phyloP scores from a whole-genome alignment of 345 rosid genomes.

The Geranium brycei region DNA sequence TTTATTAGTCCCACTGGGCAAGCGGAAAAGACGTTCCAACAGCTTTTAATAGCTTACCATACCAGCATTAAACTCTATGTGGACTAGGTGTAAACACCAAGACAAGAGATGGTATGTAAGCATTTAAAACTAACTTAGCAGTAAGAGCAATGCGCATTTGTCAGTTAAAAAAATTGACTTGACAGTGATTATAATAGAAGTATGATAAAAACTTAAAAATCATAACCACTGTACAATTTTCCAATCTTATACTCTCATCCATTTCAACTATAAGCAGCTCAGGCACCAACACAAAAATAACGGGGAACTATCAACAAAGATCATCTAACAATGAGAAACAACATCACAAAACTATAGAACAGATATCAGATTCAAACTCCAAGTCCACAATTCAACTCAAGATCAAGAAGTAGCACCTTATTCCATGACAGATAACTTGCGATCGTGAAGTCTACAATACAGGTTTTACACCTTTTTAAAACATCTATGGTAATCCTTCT shows the following conservation, averaged over 20 bases:
- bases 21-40: background rate
- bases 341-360: background rate
- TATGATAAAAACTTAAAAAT: no score
- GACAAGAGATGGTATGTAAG: background rate
- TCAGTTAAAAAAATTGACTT: background rate
- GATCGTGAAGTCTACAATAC: background rate
- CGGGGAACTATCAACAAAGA: background rate
- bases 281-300: background rate
- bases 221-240: background rate
- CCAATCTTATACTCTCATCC: background rate
- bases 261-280: background rate
- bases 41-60: background rate
- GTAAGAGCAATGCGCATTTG: background rate
- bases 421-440: background rate
- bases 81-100: background rate
- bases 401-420: background rate
- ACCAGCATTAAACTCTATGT: background rate
- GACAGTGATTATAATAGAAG: no score
- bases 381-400: no score
- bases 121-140: background rate
- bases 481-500: no score
- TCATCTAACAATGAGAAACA: background rate
- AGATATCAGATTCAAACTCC: background rate
- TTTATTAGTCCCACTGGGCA: background rate
- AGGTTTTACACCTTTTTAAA: no score